Base-by-base conservation (phyloP, 1,139 yeast species). In the Protomyces inundatus region DNA sequence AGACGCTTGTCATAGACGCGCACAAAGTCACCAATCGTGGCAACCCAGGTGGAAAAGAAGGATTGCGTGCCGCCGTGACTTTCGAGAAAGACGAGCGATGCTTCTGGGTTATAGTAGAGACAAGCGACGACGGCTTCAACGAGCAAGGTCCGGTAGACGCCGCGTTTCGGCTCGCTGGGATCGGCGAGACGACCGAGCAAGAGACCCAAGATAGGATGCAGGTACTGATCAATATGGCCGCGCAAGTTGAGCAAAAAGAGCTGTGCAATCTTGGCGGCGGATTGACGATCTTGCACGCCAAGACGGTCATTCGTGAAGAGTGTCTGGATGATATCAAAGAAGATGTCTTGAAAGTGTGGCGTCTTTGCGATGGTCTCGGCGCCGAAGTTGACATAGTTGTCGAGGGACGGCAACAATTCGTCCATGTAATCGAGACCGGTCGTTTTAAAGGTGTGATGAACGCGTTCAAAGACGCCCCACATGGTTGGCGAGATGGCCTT, bases 1-100 rank as follows among this genome's bases (percentile, higher is more conserved):
- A 93, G 76, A 74, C 90, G 90, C 74, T 90, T 80, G 75, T 91
- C 98, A 70, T 82, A 88, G 2, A 90, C 96, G 67, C 96, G 79
- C n/a, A 81, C 79, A 69, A 87, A 80, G 52, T 78, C 77, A 3
- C 86, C 82, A 62, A 84, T 77, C 46, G 73, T 78, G 55, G 80
- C 77, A 69, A 89, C 82, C 97, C 97, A 93, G 53, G 80, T 73
- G 52, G 80, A 79, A 71, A 91, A 83, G 71, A 90, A 85, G 3
- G 75, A 70, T 33, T 78, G 78, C 7, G 84, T 74, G 60, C 80
- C 77, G 30, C 80, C 76, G 14, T 74, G 72, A 59, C 80, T 79
- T 67, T 81, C 80, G 65, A 93, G 77, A n/a, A 80, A 73, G 33
- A 76, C 74, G 60, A 91, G 72, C 0, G 95, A 81, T 6, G 77